These are phyloP conservation scores for Peronosclerospora sorghi DNA, from an alignment of 352 stramenopile genomes.

Conservation along the genomic window DNA sequence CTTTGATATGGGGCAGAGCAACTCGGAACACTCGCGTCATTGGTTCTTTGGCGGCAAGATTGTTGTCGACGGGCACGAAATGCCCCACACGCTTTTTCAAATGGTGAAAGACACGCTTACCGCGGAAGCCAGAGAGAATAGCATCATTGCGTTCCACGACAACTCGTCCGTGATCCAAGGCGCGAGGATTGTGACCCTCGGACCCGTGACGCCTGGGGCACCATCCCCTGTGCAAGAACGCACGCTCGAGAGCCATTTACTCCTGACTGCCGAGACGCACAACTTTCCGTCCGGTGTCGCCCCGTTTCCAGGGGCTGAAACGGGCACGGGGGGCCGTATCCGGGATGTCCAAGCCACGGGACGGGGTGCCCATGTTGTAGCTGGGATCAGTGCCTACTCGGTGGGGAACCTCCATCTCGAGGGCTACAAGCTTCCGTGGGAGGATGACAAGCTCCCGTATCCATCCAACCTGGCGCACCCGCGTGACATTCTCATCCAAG, in stretches of 20 bases:
- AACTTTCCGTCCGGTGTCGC: slow-evolving; percentile 97
- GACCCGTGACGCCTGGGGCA: slow-evolving; percentile 44
- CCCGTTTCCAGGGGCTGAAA: slow-evolving; percentile 93
- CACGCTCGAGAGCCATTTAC: slow-evolving; percentile 86
- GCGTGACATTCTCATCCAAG: slow-evolving; percentile 93
- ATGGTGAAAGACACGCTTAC: slow-evolving; percentile 98
- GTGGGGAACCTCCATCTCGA: slow-evolving; percentile 95
- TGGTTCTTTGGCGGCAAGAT: slow-evolving; percentile 99
- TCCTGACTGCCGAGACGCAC: slow-evolving; percentile 98
- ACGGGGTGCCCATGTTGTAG: slow-evolving; percentile 91
- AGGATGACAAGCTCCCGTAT: slow-evolving; percentile 88
- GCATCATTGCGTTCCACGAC: slow-evolving; percentile 98
- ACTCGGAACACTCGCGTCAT: slow-evolving; percentile 99
- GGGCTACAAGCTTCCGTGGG: slow-evolving; percentile 94
- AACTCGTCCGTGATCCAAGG: slow-evolving; percentile 97
- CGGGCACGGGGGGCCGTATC: slow-evolving; percentile 95
- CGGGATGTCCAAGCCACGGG: slow-evolving; percentile 98
- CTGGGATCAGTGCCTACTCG: slow-evolving; percentile 82
- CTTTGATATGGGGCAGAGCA: slow-evolving; percentile 98
- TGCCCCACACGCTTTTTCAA: slow-evolving; percentile 95
- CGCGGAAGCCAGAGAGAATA: slow-evolving; percentile 86
- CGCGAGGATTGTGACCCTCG: slow-evolving; percentile 83
- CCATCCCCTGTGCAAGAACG: slow-evolving; percentile 59
- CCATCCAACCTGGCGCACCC: slow-evolving; percentile 85
- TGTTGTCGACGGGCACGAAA: slow-evolving; percentile 94